Conservation (phyloP, 306 rosid genomes). For the Herpetospermum pedunculosum region DNA sequence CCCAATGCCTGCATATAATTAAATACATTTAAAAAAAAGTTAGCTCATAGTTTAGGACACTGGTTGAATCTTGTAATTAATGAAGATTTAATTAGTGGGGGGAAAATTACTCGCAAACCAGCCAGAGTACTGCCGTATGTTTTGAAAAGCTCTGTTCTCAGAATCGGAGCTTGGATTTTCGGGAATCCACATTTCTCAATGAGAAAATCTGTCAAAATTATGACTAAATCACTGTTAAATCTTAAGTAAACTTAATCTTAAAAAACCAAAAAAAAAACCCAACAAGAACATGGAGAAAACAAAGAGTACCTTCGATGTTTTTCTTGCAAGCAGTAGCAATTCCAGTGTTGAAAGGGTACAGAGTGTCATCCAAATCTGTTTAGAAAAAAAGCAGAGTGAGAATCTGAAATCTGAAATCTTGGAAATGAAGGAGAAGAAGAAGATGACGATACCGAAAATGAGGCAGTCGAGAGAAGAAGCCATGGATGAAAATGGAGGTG, state of each 20-base stretch:
- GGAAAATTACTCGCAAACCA: slow-evolving; percentile 47
- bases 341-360: slow-evolving; percentile 56
- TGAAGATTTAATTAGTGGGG: neutral
- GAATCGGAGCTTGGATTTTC: slow-evolving; percentile 39
- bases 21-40: neutral
- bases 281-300: neutral
- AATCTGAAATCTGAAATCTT: neutral
- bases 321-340: slow-evolving; percentile 40
- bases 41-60: neutral
- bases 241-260: too few relatives aligned
- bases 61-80: too few relatives aligned
- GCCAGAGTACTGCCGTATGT: slow-evolving; percentile 87
- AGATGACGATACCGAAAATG: slow-evolving; percentile 33
- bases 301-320: slow-evolving; percentile 74
- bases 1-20: slow-evolving; percentile 44
- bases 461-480: slow-evolving; percentile 16
- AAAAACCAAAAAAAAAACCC: too few relatives aligned
- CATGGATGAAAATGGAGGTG: neutral
- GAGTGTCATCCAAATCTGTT: slow-evolving; percentile 79
- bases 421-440: neutral
- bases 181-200: slow-evolving; percentile 62
- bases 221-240: too few relatives aligned
- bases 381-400: neutral
- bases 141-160: slow-evolving; percentile 65
- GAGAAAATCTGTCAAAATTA: slow-evolving; percentile 39